Evolutionary conservation across 2,329 filamentous ascomycete species (phyloP).

Genomic region (Cucurbitaria berberidis): DNA sequence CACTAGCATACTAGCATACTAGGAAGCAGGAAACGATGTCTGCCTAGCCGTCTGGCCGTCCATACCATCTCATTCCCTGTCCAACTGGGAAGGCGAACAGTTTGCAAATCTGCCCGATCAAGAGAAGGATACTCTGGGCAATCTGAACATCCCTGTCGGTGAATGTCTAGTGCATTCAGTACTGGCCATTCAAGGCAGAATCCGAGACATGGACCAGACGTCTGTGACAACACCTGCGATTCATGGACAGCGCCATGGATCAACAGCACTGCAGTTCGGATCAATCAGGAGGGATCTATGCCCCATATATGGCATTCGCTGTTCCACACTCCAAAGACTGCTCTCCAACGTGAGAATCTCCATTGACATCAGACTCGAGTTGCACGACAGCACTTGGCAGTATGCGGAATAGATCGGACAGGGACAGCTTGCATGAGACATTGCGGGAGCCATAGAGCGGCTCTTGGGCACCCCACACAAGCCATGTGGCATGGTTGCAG

Average conservation of each 20-base stretch:
- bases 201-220: neutral
- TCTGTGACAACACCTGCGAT: neutral
- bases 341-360: neutral
- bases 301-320: neutral
- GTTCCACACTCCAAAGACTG: neutral
- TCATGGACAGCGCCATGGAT: neutral
- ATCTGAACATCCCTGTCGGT: neutral
- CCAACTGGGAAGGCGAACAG: neutral
- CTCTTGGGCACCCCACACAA: conserved; percentile 4
- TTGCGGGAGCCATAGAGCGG: neutral
- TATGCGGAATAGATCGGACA: conserved; percentile 5
- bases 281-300: neutral
- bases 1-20: neutral
- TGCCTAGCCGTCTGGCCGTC: neutral
- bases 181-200: neutral
- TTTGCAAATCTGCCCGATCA: neutral
- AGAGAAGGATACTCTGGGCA: neutral
- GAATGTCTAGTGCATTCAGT: neutral
- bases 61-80: neutral
- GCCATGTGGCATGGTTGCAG: conserved; percentile 14
- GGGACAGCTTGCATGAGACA: conserved; percentile 2
- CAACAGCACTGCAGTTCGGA: neutral
- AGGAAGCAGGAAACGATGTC: neutral
- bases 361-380: neutral
- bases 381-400: neutral